These are phyloP conservation scores for Carex pumila DNA, from an alignment of 176 grass and related monocot species.

Conservation along the genomic window DNA sequence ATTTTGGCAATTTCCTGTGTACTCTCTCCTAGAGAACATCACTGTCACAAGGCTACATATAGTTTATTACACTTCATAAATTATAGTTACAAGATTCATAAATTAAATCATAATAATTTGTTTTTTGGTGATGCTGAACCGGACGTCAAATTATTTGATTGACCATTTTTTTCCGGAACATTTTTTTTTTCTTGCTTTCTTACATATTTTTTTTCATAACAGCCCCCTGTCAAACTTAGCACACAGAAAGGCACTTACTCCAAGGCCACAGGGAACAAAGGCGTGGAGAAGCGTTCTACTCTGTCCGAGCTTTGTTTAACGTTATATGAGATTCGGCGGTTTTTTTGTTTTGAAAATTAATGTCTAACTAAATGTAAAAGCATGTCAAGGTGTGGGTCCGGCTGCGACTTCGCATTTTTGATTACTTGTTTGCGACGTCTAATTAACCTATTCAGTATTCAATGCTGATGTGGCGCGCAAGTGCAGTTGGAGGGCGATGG, in stretches of 20 bases:
- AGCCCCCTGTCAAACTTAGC: background rate
- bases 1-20: background rate
- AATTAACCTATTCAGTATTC: background rate
- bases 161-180: too few relatives aligned
- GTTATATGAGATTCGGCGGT: background rate
- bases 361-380: background rate
- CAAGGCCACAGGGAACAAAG: background rate
- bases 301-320: background rate
- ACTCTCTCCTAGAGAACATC: background rate
- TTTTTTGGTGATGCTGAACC: too few relatives aligned
- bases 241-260: background rate
- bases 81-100: too few relatives aligned
- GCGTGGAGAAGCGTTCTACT: background rate
- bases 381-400: background rate
- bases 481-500: background rate
- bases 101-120: too few relatives aligned
- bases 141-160: too few relatives aligned
- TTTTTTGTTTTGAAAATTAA: background rate
- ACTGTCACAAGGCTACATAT: background rate
- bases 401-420: conserved; percentile 5
- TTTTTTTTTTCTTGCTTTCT: too few relatives aligned
- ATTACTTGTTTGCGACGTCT: background rate
- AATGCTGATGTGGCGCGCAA: background rate
- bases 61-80: background rate
- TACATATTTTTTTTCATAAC: background rate